Conservation (phyloP, 495 filamentous ascomycete genomes). For the Aspergillus saccharolyticus region DNA sequence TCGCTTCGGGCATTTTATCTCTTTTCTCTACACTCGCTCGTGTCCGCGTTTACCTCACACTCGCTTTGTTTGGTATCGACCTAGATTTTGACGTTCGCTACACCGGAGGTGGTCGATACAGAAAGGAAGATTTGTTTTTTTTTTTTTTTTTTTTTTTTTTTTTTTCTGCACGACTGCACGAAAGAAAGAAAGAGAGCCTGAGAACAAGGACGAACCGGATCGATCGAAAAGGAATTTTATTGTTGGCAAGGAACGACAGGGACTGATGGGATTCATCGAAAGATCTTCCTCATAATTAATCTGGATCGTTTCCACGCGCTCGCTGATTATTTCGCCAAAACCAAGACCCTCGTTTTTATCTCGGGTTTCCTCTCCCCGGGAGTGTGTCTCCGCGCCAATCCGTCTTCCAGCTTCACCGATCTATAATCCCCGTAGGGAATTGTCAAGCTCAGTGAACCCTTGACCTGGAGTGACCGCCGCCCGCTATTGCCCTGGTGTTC, state of each 20-base stretch:
- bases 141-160: background rate
- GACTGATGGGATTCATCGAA: slow-evolving; percentile 9
- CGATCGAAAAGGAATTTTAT: background rate
- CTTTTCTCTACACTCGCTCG: slow-evolving; percentile 39
- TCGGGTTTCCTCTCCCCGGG: slow-evolving; percentile 4
- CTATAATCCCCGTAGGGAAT: background rate
- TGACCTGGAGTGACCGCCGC: slow-evolving; percentile 5
- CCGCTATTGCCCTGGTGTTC: slow-evolving; percentile 5
- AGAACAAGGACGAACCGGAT: slow-evolving; percentile 9
- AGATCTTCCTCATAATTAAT: slow-evolving; percentile 19
- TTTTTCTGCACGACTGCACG: slow-evolving; percentile 9
- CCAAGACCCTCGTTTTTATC: slow-evolving; percentile 19
- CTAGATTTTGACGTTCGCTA: slow-evolving; percentile 42
- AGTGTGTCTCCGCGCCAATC: slow-evolving; percentile 6
- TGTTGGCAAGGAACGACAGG: slow-evolving; percentile 1
- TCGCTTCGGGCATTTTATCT: slow-evolving; percentile 12
- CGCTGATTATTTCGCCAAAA: slow-evolving; percentile 15
- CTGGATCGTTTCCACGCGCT: slow-evolving; percentile 15
- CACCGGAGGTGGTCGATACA: slow-evolving; percentile 22
- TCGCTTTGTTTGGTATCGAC: slow-evolving; percentile 41
- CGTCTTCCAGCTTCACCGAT: slow-evolving; percentile 3
- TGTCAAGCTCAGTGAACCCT: background rate
- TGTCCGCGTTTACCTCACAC: slow-evolving; percentile 42
- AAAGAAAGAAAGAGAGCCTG: slow-evolving; percentile 15
- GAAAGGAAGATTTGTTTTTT: slow-evolving; percentile 2